Percentiles rank a stretch among this genome's conserved stretches.
phyloP scores from a whole-genome alignment of 2,329 filamentous ascomycete genomes.

The Cercospora citrullina region DNA sequence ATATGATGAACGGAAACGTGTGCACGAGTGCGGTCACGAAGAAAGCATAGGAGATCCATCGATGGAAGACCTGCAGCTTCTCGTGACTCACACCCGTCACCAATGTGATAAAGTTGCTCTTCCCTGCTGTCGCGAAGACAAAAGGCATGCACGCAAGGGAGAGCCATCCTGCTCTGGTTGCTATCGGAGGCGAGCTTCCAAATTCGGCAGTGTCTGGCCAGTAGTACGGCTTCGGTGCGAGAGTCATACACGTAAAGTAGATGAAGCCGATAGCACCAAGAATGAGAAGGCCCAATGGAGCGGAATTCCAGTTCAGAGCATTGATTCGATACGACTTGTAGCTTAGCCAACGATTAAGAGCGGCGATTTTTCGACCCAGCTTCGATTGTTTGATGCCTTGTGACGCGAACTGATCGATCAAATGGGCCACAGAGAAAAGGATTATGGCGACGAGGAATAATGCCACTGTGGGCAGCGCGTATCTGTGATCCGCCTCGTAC shows the following conservation, averaged over 20 bases:
- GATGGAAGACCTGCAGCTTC: slow-evolving; percentile 57
- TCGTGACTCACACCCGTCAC: slow-evolving; percentile 59
- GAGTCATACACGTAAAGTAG: slow-evolving; percentile 49
- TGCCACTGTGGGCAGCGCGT: slow-evolving; percentile 53
- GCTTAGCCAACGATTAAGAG: slow-evolving; percentile 43
- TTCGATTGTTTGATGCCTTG: slow-evolving; percentile 4
- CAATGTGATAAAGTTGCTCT: slow-evolving; percentile 57
- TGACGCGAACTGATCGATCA: slow-evolving; percentile 37
- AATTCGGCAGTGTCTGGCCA: slow-evolving; percentile 37
- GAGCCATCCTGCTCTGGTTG: slow-evolving; percentile 55
- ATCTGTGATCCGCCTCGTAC: slow-evolving; percentile 57
- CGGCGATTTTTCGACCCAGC: slow-evolving; percentile 34
- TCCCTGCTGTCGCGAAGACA: slow-evolving; percentile 45
- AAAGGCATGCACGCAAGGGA: slow-evolving; percentile 55
- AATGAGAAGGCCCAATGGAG: slow-evolving; percentile 48
- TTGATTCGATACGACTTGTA: slow-evolving; percentile 44
- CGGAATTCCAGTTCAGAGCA: slow-evolving; percentile 44
- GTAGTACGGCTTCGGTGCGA: slow-evolving; percentile 54
- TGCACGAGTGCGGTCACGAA: slow-evolving; percentile 58
- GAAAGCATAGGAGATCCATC: slow-evolving; percentile 57
- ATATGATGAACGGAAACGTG: slow-evolving; percentile 61
- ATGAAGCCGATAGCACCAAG: slow-evolving; percentile 44
- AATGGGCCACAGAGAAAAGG: slow-evolving; percentile 48
- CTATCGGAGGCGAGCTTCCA: slow-evolving; percentile 55
- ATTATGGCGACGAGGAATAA: slow-evolving; percentile 53